phyloP scores from a whole-genome alignment of 495 filamentous ascomycete species.

The Podospora comata region DNA sequence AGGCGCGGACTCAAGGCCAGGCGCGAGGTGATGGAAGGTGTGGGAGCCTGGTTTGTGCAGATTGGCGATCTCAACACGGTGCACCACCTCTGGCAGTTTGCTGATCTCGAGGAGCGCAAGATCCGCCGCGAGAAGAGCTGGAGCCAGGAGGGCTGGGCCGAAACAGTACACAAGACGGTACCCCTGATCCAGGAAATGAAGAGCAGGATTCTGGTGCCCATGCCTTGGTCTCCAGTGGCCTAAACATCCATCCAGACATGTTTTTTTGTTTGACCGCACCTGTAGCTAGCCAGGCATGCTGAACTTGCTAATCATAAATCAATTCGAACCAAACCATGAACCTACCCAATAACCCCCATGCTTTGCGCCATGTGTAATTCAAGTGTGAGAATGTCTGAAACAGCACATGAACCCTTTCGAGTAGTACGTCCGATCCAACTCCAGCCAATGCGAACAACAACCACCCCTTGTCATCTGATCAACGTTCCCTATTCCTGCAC shows the following conservation, averaged over 20 bases:
- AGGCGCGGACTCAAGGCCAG: conserved; percentile 84
- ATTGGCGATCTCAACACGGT: conserved; percentile 97
- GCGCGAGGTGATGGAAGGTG: conserved; percentile 95
- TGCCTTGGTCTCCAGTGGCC: conserved; percentile 93
- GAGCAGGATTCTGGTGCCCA: conserved; percentile 86
- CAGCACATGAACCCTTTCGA: conserved; percentile 29
- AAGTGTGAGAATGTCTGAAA: conserved; percentile 19
- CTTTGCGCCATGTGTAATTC: neutral
- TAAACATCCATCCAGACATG: conserved; percentile 33
- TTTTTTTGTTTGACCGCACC: neutral
- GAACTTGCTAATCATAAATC: neutral
- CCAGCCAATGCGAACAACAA: conserved; percentile 26
- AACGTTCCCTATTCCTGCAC: neutral
- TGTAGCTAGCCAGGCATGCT: neutral
- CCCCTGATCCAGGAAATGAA: conserved; percentile 96
- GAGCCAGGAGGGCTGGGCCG: conserved; percentile 92
- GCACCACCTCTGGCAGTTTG: conserved; percentile 98
- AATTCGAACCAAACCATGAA: neutral
- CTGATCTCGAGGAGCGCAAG: conserved; percentile 90
- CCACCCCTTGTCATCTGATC: neutral
- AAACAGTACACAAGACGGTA: conserved; percentile 98
- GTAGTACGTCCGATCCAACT: conserved; percentile 28
- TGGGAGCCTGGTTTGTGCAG: conserved; percentile 98
- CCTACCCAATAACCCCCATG: neutral
- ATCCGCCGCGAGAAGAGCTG: conserved; percentile 90